Evolutionary conservation across 1,139 yeast species (phyloP), one percentile per base, ranked within the genome.

Genomic region (Protomyces inundatus): DNA sequence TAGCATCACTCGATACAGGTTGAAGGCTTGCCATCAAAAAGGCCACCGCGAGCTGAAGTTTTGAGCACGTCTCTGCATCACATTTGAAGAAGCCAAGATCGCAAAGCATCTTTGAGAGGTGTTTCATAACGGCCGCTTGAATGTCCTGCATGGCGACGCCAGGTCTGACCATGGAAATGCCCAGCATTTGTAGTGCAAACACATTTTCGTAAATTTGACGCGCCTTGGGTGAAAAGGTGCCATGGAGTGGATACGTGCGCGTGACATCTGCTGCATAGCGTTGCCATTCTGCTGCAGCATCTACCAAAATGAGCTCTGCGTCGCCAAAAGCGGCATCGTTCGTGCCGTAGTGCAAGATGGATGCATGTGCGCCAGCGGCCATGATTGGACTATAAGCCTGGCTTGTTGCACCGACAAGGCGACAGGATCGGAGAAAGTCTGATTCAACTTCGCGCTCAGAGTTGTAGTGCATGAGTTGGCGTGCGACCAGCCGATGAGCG

Each of bases 261-360:
- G 98, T 93, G 59, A 93, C 97, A 73, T 93, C 98, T 57, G 91
- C 81, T 4, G 97, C 93, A 75, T 93, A 93, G 72, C 90, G 84
- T 68, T 84, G 83, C 97, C 97, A 91, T 77, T 91, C 98, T 6
- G 97, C 96, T 61, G 98, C 98, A 4, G 98, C 98, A 76, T 93
- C 98, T 66, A 93, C 86, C 67, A 93, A 81, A 10, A 93, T 82
- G 3, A 93, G 81, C 66, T 83, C 85, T 69, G 82, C 81, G 3
- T 81, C 82, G 34, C 76, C 80, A 45, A 79, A 76, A 1, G 80
- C 80, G 66, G 86, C 90, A 71, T 90, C 95, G 72, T 93, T 93
- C 72, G 85, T 86, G 16, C 88, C 85, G 73, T 91, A 93, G 75
- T 93, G 98, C 68, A 93, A 81, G 2, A 97, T 90, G 33, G 96